phyloP scores from a whole-genome alignment of 345 rosid genomes.

The Syzygium aqueum region DNA sequence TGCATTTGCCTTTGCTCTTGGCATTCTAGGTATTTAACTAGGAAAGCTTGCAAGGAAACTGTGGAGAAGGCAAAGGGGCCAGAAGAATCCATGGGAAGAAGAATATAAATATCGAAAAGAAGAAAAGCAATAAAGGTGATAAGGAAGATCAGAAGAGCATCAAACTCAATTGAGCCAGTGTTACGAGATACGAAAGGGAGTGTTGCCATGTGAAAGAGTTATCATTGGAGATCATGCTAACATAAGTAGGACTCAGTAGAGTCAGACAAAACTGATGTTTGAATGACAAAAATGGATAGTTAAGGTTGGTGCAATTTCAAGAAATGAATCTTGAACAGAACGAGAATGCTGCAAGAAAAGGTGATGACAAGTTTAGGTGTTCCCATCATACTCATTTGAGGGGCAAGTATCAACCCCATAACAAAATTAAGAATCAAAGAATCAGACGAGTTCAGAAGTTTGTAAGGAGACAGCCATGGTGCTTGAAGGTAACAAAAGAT shows the following conservation, averaged over 20 bases:
- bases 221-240: conserved; percentile 19
- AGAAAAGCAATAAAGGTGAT: conserved; percentile 79
- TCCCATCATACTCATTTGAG: conserved; percentile 18
- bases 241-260: conserved; percentile 25
- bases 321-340: conserved; percentile 29
- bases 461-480: conserved; percentile 3
- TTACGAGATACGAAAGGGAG: conserved; percentile 54
- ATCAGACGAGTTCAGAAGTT: conserved; percentile 3
- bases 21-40: conserved; percentile 68
- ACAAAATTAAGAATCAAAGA: conserved; percentile 3
- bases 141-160: conserved; percentile 47
- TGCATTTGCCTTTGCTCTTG: conserved; percentile 57
- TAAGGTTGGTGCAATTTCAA: conserved; percentile 40
- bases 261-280: conserved; percentile 30
- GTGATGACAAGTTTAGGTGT: conserved; percentile 23
- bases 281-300: conserved; percentile 31
- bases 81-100: conserved; percentile 78
- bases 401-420: conserved; percentile 7
- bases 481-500: conserved; percentile 11
- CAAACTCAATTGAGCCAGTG: conserved; percentile 38
- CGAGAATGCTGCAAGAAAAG: conserved; percentile 21
- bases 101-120: conserved; percentile 57
- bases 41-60: conserved; percentile 75
- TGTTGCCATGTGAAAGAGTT: conserved; percentile 28
- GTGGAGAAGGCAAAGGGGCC: conserved; percentile 78